phyloP scores from a whole-genome alignment of 176 grass and related monocot genomes.

The Oryza officinalis region DNA sequence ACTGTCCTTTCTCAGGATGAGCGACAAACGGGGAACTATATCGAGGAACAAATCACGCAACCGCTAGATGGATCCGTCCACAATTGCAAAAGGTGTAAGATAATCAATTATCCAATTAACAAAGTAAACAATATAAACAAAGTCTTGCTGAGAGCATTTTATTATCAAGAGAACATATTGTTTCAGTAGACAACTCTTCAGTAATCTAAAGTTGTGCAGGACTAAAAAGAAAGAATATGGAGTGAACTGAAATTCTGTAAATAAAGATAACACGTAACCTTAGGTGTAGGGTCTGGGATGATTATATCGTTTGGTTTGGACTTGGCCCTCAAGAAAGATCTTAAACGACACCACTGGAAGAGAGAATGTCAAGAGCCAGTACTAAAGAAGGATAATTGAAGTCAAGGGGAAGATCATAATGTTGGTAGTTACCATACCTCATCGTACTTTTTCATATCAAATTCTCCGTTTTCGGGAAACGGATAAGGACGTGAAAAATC shows the following conservation, averaged over 20 bases:
- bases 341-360: neutral
- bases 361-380: slow-evolving; percentile 1
- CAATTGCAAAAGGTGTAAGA: neutral
- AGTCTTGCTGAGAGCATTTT: neutral
- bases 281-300: slow-evolving; percentile 15
- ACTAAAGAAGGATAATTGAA: neutral
- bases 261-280: neutral
- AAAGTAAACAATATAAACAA: neutral
- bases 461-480: too few species aligned
- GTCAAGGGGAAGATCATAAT: too few species aligned
- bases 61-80: neutral
- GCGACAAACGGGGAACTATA: neutral
- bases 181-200: slow-evolving; percentile 3
- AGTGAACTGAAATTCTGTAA: neutral
- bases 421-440: too few species aligned
- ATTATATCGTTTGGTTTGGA: slow-evolving; percentile 1
- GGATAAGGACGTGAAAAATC: too few species aligned
- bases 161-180: neutral
- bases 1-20: neutral
- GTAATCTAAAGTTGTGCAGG: neutral
- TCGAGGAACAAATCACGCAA: neutral
- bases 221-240: neutral
- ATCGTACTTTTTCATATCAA: too few species aligned
- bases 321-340: neutral
- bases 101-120: neutral